Evolutionary conservation across 2,329 filamentous ascomycete species (phyloP), one percentile per base, ranked within the genome.

Genomic region (Elsinoe necatrix): DNA sequence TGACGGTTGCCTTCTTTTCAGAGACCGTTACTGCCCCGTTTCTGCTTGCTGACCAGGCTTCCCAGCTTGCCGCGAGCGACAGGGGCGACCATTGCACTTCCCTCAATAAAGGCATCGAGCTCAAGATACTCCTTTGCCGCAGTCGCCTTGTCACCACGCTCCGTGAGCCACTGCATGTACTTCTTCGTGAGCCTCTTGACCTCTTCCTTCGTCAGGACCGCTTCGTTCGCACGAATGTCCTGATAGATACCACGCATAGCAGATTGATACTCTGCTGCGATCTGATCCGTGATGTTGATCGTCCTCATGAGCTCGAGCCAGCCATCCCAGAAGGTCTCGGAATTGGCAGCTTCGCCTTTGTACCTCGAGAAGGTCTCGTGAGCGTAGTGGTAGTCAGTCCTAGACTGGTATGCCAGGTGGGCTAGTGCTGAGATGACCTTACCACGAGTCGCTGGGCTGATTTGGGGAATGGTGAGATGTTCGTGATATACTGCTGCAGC

Each of bases 361-460:
- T 95, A 92, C 71, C 85, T 86, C 60, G 83, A 75, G 74, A 92
- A 97, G 0, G 95, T 82, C 55, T 86, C 81, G 25, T 93, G 86
- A 37, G 91, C 91, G 65, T 92, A 89, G 8, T 89, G 85, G 0
- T 83, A 77, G 51, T 66, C 63, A 0, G 84, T 85, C 74, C 92
- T 91, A 67, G 86, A 82, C 72, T 90, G 93, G 89, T 89, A 96
- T 42, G 95, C 68, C 56, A 97, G 76, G 23, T 81, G 79, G 1
- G 92, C 92, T 87, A 90, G 95, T 66, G 95, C 89, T 0, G 87
- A 87, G 39, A 95, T 87, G 27, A 97, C 77, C 1, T 88, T 85
- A 7, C 91, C 91, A 70, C 95, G 95, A 54, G 89, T 85, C 63
- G 86, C 87, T 55, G 87, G 77, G 61, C 90, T 85, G 54, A 86